phyloP scores from a whole-genome alignment of 768 basidiomycete genomes.

The Fomitopsis pulvina region DNA sequence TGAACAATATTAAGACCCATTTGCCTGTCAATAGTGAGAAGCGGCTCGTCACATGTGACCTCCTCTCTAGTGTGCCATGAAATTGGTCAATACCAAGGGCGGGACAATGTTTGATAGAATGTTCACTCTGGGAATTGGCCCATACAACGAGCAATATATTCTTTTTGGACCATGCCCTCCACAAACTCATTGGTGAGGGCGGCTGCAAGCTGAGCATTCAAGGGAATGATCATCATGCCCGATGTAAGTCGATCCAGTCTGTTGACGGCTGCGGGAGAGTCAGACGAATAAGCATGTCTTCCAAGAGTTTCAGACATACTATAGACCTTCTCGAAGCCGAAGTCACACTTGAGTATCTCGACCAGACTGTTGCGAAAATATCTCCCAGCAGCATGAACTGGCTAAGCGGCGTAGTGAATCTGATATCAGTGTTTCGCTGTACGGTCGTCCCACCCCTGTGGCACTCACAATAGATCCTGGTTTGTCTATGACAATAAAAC shows the following conservation, averaged over 20 bases:
- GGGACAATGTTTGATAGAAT: not conserved
- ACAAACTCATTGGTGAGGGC: slow-evolving; percentile 76
- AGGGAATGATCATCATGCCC: slow-evolving; percentile 89
- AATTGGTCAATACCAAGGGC: not conserved
- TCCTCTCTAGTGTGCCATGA: slow-evolving; percentile 49
- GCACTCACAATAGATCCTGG: slow-evolving; percentile 93
- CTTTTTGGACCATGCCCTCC: slow-evolving; percentile 77
- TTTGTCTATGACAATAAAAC: slow-evolving; percentile 92
- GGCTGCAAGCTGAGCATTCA: slow-evolving; percentile 62
- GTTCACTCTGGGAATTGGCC: slow-evolving; percentile 84
- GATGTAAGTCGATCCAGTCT: slow-evolving; percentile 91
- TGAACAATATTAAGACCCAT: slow-evolving; percentile 97
- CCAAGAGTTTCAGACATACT: slow-evolving; percentile 44
- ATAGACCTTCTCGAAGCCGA: slow-evolving; percentile 75
- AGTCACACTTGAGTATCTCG: slow-evolving; percentile 79
- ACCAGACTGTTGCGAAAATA: slow-evolving; percentile 86
- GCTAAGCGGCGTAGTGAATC: slow-evolving; percentile 53
- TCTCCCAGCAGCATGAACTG: slow-evolving; percentile 88
- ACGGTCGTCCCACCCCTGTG: too few relatives aligned
- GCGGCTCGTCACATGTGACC: slow-evolving; percentile 75
- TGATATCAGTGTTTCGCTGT: too few relatives aligned
- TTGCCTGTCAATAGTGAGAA: slow-evolving; percentile 90
- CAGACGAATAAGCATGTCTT: not conserved
- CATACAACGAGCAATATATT: slow-evolving; percentile 83
- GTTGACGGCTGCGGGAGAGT: slow-evolving; percentile 66